These are phyloP conservation scores for Euphorbia schlechtendalii DNA, from an alignment of 441 rosid genomes.

Conservation along the genomic window DNA sequence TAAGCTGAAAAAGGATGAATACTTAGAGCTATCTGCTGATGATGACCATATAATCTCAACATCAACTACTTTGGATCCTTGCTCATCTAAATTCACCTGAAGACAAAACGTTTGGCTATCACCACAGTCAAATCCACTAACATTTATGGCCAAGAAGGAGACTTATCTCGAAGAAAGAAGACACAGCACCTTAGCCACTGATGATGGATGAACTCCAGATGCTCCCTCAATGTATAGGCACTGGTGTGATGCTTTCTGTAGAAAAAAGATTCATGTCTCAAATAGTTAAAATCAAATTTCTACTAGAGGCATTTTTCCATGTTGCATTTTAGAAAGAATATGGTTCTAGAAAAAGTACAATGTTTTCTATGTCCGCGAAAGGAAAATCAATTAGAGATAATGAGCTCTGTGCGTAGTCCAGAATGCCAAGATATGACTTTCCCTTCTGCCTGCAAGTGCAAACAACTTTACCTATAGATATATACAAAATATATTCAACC, in stretches of 20 bases:
- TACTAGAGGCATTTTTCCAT: too few relatives aligned
- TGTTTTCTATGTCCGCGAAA: constrained; percentile 67
- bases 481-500: neutral
- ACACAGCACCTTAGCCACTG: constrained; percentile 67
- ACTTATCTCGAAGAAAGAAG: neutral
- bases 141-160: constrained; percentile 1
- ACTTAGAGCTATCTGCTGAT: constrained; percentile 59
- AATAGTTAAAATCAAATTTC: too few relatives aligned
- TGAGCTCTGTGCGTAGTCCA: constrained; percentile 57
- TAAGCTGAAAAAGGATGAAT: constrained; percentile 57
- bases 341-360: constrained; percentile 41
- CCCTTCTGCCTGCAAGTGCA: constrained; percentile 68
- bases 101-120: constrained; percentile 9
- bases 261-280: constrained; percentile 18
- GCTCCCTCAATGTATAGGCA: constrained; percentile 80
- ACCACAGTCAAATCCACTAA: neutral
- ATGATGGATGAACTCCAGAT: constrained; percentile 68
- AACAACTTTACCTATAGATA: constrained; percentile 10
- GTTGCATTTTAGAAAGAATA: constrained; percentile 11
- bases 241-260: constrained; percentile 53
- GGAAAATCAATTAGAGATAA: constrained; percentile 71
- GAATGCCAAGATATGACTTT: constrained; percentile 68
- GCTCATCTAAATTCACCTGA: constrained; percentile 66
- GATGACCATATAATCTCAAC: constrained; percentile 77
- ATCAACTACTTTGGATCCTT: constrained; percentile 36